These are phyloP conservation scores for Inga leiocalycina DNA, from an alignment of 306 rosid genomes.

Conservation along the genomic window DNA sequence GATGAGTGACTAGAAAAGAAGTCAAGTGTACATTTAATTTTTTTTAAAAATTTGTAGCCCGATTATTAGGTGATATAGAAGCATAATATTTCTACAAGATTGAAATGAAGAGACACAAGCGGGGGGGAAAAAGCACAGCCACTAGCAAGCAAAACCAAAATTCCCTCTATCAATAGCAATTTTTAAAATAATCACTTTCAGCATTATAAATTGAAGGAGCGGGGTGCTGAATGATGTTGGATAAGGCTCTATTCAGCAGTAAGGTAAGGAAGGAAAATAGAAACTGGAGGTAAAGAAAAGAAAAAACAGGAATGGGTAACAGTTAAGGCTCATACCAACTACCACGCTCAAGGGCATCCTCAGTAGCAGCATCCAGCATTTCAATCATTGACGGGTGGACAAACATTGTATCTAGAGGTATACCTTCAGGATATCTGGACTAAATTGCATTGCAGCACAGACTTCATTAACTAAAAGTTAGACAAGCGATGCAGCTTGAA, in stretches of 20 bases:
- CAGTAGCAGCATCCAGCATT: conserved; percentile 90
- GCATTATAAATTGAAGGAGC: conserved; percentile 7
- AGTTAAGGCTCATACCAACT: conserved; percentile 71
- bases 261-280: conserved; percentile 23
- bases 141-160: conserved; percentile 11
- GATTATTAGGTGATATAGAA: conserved; percentile 15
- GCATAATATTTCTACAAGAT: background rate
- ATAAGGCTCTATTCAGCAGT: background rate
- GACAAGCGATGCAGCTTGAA: conserved; percentile 25
- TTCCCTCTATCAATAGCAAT: conserved; percentile 2
- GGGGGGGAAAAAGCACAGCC: background rate
- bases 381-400: conserved; percentile 90
- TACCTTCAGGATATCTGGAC: conserved; percentile 98
- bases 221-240: conserved; percentile 17
- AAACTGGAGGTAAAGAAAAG: background rate
- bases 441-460: conserved; percentile 60
- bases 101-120: background rate
- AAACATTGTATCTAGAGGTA: conserved; percentile 76
- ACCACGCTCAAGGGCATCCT: conserved; percentile 86
- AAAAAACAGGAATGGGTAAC: background rate
- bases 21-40: background rate
- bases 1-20: conserved; percentile 17
- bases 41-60: background rate
- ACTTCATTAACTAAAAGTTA: conserved; percentile 45
- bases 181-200: background rate